Percentiles rank a stretch among this genome's conserved stretches.
Evolutionary conservation across 768 basidiomycete genomes (phyloP).

Genomic region (Lactifluus piperatus): DNA sequence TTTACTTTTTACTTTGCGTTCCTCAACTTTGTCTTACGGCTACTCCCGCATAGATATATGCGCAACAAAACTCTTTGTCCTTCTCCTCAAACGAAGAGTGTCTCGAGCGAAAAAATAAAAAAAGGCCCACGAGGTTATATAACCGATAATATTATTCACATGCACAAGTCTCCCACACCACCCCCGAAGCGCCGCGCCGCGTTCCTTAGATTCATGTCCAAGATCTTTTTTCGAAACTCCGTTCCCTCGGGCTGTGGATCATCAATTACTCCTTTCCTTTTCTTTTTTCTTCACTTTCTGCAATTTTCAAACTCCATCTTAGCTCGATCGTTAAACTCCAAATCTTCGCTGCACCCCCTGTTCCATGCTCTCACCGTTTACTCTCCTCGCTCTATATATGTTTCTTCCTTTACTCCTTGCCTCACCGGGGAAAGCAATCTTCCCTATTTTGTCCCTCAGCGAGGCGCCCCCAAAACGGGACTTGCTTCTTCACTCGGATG

Average conservation of each 20-base stretch:
- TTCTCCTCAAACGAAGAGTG: neutral
- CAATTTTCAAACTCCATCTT: neutral
- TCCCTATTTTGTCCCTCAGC: constrained; percentile 5
- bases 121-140: neutral
- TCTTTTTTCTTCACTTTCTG: neutral
- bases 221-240: constrained; percentile 8
- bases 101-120: neutral
- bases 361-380: neutral
- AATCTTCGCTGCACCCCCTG: neutral
- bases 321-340: neutral
- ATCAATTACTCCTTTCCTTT: constrained; percentile 2
- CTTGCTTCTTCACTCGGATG: constrained; percentile 11
- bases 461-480: neutral
- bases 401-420: neutral
- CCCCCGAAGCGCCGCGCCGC: neutral
- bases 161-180: neutral
- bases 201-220: constrained; percentile 13
- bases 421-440: constrained; percentile 2
- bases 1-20: neutral
- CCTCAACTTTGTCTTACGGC: neutral
- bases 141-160: constrained; percentile 7
- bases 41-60: neutral
- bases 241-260: constrained; percentile 10
- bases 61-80: neutral
- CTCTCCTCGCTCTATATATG: neutral